A percentile compares a stretch with the other conserved stretches of the same genome.
phyloP scores from a whole-genome alignment of 169 alveolate genomes.

The Babesia ovis region DNA sequence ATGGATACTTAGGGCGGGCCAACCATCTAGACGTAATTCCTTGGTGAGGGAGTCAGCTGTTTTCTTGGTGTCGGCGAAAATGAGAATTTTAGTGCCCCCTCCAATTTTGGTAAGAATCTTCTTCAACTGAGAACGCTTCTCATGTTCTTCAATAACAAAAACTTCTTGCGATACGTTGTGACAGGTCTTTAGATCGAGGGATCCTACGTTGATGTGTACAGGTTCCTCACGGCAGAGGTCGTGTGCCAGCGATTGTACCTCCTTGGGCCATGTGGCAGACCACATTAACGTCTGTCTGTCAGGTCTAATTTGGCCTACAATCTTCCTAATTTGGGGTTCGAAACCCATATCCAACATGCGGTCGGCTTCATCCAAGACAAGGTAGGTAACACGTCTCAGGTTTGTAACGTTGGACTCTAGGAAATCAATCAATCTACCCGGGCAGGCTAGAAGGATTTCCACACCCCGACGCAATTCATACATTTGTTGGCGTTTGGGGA shows the following conservation, averaged over 20 bases:
- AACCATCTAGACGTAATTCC: slow-evolving; percentile 88
- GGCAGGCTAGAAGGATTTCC: slow-evolving; percentile 94
- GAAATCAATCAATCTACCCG: slow-evolving; percentile 96
- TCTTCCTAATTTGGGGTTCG: slow-evolving; percentile 96
- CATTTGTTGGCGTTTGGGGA: slow-evolving; percentile 87
- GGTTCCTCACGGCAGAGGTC: slow-evolving; percentile 93
- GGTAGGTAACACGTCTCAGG: slow-evolving; percentile 94
- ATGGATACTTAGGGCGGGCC: slow-evolving; percentile 94
- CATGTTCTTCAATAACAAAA: slow-evolving; percentile 79
- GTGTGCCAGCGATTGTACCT: slow-evolving; percentile 91
- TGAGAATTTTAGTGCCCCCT: slow-evolving; percentile 84
- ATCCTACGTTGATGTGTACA: slow-evolving; percentile 95
- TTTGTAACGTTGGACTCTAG: slow-evolving; percentile 89
- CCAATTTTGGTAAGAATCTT: slow-evolving; percentile 69
- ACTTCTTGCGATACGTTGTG: slow-evolving; percentile 89
- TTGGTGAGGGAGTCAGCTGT: slow-evolving; percentile 86
- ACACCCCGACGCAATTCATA: slow-evolving; percentile 90
- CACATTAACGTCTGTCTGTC: slow-evolving; percentile 95
- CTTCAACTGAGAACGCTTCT: slow-evolving; percentile 67
- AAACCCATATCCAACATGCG: slow-evolving; percentile 99
- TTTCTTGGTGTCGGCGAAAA: slow-evolving; percentile 88
- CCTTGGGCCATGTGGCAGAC: slow-evolving; percentile 99
- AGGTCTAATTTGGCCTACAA: slow-evolving; percentile 88
- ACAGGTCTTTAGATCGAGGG: slow-evolving; percentile 88
- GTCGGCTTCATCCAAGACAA: slow-evolving; percentile 99